Evolutionary conservation across 129 eudicot genomes (phyloP), one percentile per base, ranked within the genome.

Genomic region (Apium graveolens): DNA sequence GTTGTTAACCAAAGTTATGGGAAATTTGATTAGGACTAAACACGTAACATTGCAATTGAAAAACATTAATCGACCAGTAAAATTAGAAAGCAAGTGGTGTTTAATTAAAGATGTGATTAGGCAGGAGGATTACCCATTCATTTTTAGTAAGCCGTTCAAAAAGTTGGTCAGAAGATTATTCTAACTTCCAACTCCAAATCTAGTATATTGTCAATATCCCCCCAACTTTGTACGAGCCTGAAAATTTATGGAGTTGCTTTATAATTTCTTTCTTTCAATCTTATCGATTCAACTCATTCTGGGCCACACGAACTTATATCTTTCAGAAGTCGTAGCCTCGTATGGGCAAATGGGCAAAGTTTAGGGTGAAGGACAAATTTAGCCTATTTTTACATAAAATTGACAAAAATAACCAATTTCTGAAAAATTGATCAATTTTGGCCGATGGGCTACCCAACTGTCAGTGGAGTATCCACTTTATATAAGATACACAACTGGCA

Each of bases 131-230:
- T 24, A 53, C 63, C 63, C 29, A 10, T 53, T 63, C 70, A 27
- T 11, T n/a, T 63, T 27, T 3, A 29, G 76, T 43, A 73, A 73
- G 38, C 75, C 31, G 55, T 73, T 73, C 76, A 43, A 42, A 73
- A 73, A 73, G 76, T 73, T 42, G 46, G 76, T 73, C 35, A 73
- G 37, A 73, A 73, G 57, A 73, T 73, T 73, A 73, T 73, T 73
- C 55, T 72, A 42, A 41, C 76, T 73, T 73, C 76, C 46, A 26
- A 24, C 55, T 73, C 77, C 77, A 73, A 73, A 38, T 73, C 57
- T 73, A 73, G 77, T 72, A 73, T 44, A 13, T 73, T 73, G 57
- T 73, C 77, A 73, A 44, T 44, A 73, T 73, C 39, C 57, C 27
- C 77, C 77, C 77, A 73, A 73, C 77, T 43, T 43, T 43, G 76